Conservation (phyloP, 345 rosid genomes). For the Sonneratia alba region DNA sequence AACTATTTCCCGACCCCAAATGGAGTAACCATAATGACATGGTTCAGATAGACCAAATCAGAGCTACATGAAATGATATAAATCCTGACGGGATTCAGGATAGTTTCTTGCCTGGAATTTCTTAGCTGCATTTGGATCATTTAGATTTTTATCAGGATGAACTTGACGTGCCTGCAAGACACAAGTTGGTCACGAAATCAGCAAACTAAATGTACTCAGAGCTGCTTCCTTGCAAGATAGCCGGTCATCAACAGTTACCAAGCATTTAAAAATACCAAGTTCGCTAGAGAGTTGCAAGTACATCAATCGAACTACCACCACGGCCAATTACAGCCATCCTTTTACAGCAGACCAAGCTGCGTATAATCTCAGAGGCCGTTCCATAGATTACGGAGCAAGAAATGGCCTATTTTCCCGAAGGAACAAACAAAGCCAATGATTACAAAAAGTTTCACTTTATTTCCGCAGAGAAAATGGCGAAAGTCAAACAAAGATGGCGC, state of each 20-base stretch:
- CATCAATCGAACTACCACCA: background rate
- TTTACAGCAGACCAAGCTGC: background rate
- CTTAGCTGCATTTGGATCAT: conserved; percentile 83
- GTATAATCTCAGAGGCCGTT: background rate
- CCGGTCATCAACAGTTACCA: background rate
- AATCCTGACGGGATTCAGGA: background rate
- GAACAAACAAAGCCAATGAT: background rate
- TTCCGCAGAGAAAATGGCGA: background rate
- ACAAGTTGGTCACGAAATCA: background rate
- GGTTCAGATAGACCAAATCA: background rate
- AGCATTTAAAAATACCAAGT: background rate
- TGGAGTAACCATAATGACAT: background rate
- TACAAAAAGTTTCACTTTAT: background rate
- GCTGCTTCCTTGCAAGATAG: background rate
- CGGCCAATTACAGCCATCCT: background rate
- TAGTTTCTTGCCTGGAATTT: conserved; percentile 69
- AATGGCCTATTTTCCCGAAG: background rate
- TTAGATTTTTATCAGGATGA: conserved; percentile 92
- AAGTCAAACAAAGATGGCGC: conserved; percentile 3
- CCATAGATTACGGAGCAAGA: conserved; percentile 10
- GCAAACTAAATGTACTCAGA: background rate
- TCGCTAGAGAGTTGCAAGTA: background rate
- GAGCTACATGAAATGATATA: background rate
- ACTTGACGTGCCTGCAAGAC: conserved; percentile 84
- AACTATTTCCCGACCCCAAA: background rate